A percentile compares a stretch with the other conserved stretches of the same genome.
Evolutionary conservation across 257 asterid species (phyloP).

Genomic region (Solanum dulcamara): DNA sequence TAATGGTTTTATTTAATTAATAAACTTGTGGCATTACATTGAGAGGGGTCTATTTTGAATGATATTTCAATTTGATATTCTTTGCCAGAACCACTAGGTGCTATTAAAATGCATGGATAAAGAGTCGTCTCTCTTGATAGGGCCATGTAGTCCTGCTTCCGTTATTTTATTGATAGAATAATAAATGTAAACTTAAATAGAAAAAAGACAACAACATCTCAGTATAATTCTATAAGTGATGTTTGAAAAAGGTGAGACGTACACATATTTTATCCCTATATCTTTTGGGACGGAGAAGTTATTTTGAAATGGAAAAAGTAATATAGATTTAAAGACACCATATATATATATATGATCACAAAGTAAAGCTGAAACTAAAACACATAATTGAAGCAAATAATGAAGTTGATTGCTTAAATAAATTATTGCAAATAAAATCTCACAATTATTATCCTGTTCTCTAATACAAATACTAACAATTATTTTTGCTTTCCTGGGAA

Average conservation of each 20-base stretch:
- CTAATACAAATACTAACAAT: neutral
- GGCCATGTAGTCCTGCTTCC: neutral
- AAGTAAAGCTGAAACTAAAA: neutral
- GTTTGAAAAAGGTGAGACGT: neutral
- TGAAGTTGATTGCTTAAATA: neutral
- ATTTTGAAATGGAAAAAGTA: neutral
- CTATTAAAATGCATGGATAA: neutral
- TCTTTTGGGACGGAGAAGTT: rapidly evolving
- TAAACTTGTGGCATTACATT: neutral
- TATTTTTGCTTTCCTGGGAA: neutral
- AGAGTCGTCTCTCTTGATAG: neutral
- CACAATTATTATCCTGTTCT: neutral
- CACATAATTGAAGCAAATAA: neutral
- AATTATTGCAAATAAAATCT: neutral
- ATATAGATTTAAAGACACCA: too few species aligned
- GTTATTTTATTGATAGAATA: neutral
- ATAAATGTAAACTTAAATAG: neutral
- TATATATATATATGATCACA: neutral
- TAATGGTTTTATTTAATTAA: neutral
- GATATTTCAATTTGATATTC: neutral
- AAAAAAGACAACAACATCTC: neutral
- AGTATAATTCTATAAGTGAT: neutral
- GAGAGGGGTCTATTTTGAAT: neutral
- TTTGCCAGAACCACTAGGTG: neutral
- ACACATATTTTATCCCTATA: rapidly evolving